phyloP scores from a whole-genome alignment of 306 rosid species.

The Rubus parviflorus region DNA sequence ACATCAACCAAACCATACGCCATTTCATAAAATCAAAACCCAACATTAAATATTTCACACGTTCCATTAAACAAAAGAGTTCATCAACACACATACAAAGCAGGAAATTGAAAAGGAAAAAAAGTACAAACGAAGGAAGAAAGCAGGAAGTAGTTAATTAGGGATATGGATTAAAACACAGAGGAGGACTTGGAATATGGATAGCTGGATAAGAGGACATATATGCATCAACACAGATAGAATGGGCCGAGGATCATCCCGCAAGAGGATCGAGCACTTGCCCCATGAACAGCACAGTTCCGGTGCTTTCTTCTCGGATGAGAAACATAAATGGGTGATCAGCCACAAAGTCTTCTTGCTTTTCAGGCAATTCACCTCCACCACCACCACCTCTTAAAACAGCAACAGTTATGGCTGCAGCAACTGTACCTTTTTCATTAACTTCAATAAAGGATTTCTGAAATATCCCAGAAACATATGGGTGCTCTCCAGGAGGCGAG shows the following conservation, averaged over 20 bases:
- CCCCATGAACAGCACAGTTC: slow-evolving; percentile 28
- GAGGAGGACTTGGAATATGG: too few species aligned
- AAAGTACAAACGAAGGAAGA: too few species aligned
- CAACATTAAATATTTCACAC: too few species aligned
- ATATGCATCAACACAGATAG: too few species aligned
- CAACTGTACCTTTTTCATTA: slow-evolving; percentile 31
- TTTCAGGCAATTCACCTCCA: not conserved
- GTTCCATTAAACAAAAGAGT: too few species aligned
- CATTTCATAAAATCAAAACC: too few species aligned
- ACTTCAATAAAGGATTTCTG: slow-evolving; percentile 27
- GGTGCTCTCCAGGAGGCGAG: not conserved
- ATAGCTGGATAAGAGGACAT: too few species aligned
- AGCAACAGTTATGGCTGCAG: slow-evolving; percentile 1
- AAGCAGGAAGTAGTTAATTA: too few species aligned
- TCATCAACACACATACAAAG: too few species aligned
- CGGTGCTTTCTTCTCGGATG: slow-evolving; percentile 9
- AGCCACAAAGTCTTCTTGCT: slow-evolving; percentile 16
- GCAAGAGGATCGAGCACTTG: slow-evolving; percentile 19
- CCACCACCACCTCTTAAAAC: not conserved
- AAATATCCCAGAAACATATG: slow-evolving; percentile 11
- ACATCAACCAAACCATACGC: too few species aligned
- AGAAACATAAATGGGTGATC: slow-evolving; percentile 31
- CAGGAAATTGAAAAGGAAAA: too few species aligned
- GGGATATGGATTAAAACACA: too few species aligned
- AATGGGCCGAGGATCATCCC: not conserved